Base-by-base conservation (phyloP, 352 stramenopile genomes). In the Phytophthora multivora region DNA sequence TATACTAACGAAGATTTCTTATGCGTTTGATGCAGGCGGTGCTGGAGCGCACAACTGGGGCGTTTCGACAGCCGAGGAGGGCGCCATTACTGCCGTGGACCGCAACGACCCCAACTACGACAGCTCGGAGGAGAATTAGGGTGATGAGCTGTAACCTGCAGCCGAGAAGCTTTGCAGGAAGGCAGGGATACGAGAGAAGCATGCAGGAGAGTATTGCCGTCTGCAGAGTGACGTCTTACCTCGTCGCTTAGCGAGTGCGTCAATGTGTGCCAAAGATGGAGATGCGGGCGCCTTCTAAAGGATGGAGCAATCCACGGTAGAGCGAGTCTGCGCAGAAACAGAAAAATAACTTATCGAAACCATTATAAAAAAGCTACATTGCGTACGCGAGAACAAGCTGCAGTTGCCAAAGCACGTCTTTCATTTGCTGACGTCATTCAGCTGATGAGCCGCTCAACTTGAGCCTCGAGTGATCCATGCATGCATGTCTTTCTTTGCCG, bases 11-110 rank as follows among this genome's bases (percentile, higher is more conserved):
- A 1, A 23, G 21, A 23, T 23, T 23, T 23, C 21, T 23, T 23
- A 23, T 42, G 23, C 5, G 8, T 51, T 43, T 38, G 5, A 10
- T 66, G 26, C 47, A 91, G 78, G 81, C n/a, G 86, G 86, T n/a
- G 86, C 86, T 21, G 83, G 86, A 5, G 79, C 83, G 5, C 86
- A 95, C 69, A 95, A 93, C 66, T 95, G 86, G 86, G 86, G 86
- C 33, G 63, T 83, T 9, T 68, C 65, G 45, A 82, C 72, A 1
- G 71, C 43, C 5, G 76, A 83, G 15, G 70, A 83, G 35, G 52
- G 51, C 23, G 71, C 58, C 2, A 62, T 88, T 13, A 64, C 46
- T 3, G 71, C 81, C 4, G 47, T 93, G 36, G 86, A 95, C 60
- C 72, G 75, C 25, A 79, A 88, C 19, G 86, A 93, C 53, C 86